Evolutionary conservation across 2,329 filamentous ascomycete species (phyloP), one percentile per base, ranked within the genome.

Genomic region (Colletotrichum sp.): DNA sequence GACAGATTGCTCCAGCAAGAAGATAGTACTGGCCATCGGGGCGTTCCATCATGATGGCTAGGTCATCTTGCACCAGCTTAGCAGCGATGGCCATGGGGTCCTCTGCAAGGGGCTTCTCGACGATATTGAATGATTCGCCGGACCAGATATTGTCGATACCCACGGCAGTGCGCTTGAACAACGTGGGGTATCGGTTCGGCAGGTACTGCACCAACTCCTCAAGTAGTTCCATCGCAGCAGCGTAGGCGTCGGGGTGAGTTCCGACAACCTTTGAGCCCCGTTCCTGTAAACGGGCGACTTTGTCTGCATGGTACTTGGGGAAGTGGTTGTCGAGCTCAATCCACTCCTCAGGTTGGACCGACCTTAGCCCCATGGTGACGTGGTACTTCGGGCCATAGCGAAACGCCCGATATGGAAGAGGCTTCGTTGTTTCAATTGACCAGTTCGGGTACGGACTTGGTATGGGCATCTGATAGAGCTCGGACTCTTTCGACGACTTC

Each of bases 321-420:
- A 92, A 98, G 63, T 96, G 90, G 81, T 94, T 96, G 84, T 98
- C 95, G 30, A 98, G 90, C 84, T 98, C 94, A 80, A 96, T 95
- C 95, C 95, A 96, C 72, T 95, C 92, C 69, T 93, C 90, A 84
- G 91, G 92, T 36, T 91, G 87, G 85, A 95, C 90, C 10, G 88
- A 90, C n/a, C 94, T 90, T 3, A 96, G 87, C 0, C 95, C 94
- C 93, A 96, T 94, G 2, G 93, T 96, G 74, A 95, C 89, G 80
- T 94, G 90, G 83, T 96, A 95, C 77, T 92, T 94, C 9, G 94
- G 94, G 0, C 95, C 94, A 82, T 95, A 91, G 79, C 93, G 91
- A 83, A 96, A 96, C 0, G 95, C 94, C 7, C 95, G 90, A 84
- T 96, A 96, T 0, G 94, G 93, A 0, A 95, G 89, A 0, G 95